Base-by-base conservation (phyloP, 2,329 filamentous ascomycete genomes). In the Acrocalymma vagum region DNA sequence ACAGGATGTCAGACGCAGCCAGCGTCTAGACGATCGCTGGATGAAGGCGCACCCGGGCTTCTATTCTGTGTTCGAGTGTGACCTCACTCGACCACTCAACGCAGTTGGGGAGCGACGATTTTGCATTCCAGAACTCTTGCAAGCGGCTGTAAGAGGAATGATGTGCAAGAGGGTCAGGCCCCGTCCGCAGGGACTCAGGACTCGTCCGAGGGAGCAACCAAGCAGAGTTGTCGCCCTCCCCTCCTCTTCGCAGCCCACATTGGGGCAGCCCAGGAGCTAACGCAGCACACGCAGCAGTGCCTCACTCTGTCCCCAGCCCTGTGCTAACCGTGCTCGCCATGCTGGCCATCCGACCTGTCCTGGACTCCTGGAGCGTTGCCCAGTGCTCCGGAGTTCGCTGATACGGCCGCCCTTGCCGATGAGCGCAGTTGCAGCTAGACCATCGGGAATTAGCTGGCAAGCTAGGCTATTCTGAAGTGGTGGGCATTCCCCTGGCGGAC, bases 81-180 rank as follows among this genome's bases (percentile, higher is more conserved):
- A 44, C 38, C 29, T 42, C 29, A 22, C 23, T 21, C 30, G 23
- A 25, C 14, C 24, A 25, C 16, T 18, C 29, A 41, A 38, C 29
- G 10, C 22, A 14, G 34, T 29, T 26, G 30, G 33, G 29, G 29
- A 37, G 23, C 28, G 34, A 34, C 26, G 18, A 7, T 14, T 20
- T 28, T 29, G 43, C 49, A 56, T 59, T 61, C 57, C 53, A 59
- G 55, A 59, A 59, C 48, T 35, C 28, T 20, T 4, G 31, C 27
- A 28, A 24, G 35, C 35, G 47, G 39, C 44, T 49, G 31, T 41
- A 40, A 41, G 16, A 43, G 55, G 29, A 59, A 48, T 44, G 53
- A 58, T 60, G 45, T 41, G 53, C 55, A 39, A 37, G 21, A n/a
- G n/a, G n/a, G n/a, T n/a, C n/a, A n/a, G n/a, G n/a, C n/a, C 41